Evolutionary conservation across 148 eudicot genomes (phyloP), one percentile per base, ranked within the genome.

Genomic region (Camellia granthamiana): DNA sequence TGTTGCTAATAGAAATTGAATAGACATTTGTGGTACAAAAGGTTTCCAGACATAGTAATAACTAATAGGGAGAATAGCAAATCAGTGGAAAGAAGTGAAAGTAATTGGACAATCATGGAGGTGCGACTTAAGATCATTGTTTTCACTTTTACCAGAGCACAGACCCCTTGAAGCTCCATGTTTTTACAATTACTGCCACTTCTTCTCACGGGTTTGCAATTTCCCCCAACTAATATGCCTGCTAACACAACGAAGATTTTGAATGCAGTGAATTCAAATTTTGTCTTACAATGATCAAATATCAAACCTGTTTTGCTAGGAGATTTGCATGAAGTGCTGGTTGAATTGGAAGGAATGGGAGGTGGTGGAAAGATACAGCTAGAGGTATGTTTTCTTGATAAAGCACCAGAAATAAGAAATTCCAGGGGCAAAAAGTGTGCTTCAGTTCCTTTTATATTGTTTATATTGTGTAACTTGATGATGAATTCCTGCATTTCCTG

Each of bases 321-420:
- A 81, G 79, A 83, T 79, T 69, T 74, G 76, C 98, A 92, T 84
- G 95, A 92, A 77, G 83, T 93, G 88, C 85, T 93, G 85, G 92
- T 96, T 77, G 98, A 92, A 75, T 88, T 96, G 90, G 99, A 96
- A 86, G 99, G 99, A 78, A 96, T 96, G 93, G 99, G 99, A 89
- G 95, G 98, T 86, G 99, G 99, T 82, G 99, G 99, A 84, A 88
- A 92, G 92, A 85, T 96, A 83, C 87, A 89, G 79, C 80, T 96
- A 60, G 99, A 96, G 99, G 99, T 93, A 88, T 77, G 84, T 85
- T 84, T 79, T 78, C 59, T 49, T 60, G 61, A 30, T 85, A 77
- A 81, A 72, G 49, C 64, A 46, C 38, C 43, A 65, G 23, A 81
- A 51, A 30, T 21, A 23, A 54, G 64, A 58, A 13, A 41, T 56